A percentile compares a stretch with the other conserved stretches of the same genome.
phyloP scores from a whole-genome alignment of 2,329 filamentous ascomycete species.

The Aspergillus sp. region DNA sequence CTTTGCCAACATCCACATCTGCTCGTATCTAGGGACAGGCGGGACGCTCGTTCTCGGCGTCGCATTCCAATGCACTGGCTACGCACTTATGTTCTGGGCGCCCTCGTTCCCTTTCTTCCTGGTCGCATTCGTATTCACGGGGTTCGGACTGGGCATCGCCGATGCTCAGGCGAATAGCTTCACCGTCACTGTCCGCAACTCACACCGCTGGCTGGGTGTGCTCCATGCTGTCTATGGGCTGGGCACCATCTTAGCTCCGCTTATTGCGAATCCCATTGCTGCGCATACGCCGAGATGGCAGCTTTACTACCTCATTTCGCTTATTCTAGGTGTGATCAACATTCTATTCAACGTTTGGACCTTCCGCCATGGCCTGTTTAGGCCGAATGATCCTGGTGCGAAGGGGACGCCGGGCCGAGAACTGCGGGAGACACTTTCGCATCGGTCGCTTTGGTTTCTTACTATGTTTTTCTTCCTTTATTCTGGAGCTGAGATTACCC shows the following conservation, averaged over 20 bases:
- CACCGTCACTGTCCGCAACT: conserved; percentile 21
- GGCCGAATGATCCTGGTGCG: conserved; percentile 19
- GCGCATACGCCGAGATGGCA: conserved; percentile 22
- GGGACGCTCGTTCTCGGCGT: conserved; percentile 23
- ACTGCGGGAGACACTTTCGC: conserved; percentile 19
- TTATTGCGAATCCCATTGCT: conserved; percentile 25
- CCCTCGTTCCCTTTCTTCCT: conserved; percentile 23
- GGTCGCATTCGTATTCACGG: conserved; percentile 24
- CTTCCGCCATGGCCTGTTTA: conserved; percentile 22
- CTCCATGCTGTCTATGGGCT: conserved; percentile 25
- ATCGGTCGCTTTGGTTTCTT: conserved; percentile 23
- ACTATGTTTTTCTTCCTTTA: conserved; percentile 28
- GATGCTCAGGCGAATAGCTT: conserved; percentile 26
- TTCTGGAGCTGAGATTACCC: conserved; percentile 24
- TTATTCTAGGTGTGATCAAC: conserved; percentile 19
- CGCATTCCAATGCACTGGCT: conserved; percentile 20
- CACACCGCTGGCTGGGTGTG: conserved; percentile 25
- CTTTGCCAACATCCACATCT: conserved; percentile 26
- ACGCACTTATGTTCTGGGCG: conserved; percentile 25
- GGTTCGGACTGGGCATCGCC: conserved; percentile 22
- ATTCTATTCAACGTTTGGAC: conserved; percentile 17
- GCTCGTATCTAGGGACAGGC: conserved; percentile 22
- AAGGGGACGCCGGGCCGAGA: conserved; percentile 22
- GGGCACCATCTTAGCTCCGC: conserved; percentile 21
- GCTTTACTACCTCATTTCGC: conserved; percentile 22